Evolutionary conservation across 164 flowering plant species (phyloP).

Genomic region (Sedum album): DNA sequence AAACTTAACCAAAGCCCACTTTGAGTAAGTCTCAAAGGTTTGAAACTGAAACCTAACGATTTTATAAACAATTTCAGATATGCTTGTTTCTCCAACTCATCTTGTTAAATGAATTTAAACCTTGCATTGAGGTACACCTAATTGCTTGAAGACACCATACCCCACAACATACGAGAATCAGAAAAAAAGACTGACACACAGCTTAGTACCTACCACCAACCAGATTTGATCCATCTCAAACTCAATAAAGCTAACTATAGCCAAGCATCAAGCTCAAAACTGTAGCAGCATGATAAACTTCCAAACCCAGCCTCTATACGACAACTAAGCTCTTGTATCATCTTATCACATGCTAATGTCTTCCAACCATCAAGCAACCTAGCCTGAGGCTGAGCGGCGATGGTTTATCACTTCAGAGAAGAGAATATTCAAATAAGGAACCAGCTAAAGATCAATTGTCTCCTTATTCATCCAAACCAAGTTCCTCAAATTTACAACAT

Average conservation of each 20-base stretch:
- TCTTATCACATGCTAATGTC: not conserved
- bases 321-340: not conserved
- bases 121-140: not conserved
- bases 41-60: not conserved
- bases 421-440: not conserved
- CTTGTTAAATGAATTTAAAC: not conserved
- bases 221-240: not conserved
- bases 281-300: not conserved
- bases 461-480: not conserved
- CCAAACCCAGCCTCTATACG: not conserved
- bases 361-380: not conserved
- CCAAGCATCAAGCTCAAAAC: not conserved
- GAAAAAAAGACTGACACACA: not conserved
- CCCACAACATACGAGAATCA: not conserved
- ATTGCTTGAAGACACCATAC: not conserved
- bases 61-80: not conserved
- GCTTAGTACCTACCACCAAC: slow-evolving; percentile 4
- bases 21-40: not conserved
- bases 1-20: not conserved
- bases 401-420: not conserved
- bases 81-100: not conserved
- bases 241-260: not conserved
- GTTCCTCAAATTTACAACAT: not conserved
- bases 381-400: not conserved
- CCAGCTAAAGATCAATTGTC: not conserved